Evolutionary conservation across 2,329 filamentous ascomycete genomes (phyloP).

Genomic region (Botryosphaeria dothidea): DNA sequence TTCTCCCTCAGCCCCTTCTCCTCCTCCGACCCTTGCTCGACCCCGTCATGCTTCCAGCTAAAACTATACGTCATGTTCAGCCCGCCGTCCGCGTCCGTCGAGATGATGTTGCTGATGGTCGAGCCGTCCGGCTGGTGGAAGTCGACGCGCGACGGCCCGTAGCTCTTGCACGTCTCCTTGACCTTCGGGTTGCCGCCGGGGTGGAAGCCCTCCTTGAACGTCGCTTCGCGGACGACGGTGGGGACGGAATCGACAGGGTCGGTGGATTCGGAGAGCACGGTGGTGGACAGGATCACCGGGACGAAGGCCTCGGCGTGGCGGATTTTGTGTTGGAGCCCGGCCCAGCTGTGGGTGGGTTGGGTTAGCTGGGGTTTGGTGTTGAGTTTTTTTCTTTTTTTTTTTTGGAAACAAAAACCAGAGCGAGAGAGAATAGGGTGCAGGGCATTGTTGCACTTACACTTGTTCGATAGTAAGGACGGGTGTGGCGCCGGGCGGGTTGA

Average conservation of each 20-base stretch:
- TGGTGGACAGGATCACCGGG: conserved; percentile 42
- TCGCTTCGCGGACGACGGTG: conserved; percentile 37
- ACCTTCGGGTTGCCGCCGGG: conserved; percentile 25
- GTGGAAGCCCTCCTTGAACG: conserved; percentile 46
- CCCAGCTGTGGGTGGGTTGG: conserved; percentile 37
- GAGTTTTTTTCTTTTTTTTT: neutral
- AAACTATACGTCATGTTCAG: conserved; percentile 48
- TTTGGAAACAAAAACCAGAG: too few relatives aligned
- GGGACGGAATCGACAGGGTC: conserved; percentile 23
- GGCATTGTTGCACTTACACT: too few relatives aligned
- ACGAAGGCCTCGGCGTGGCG: conserved; percentile 49
- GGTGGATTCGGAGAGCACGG: conserved; percentile 42
- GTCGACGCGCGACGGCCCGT: conserved; percentile 43
- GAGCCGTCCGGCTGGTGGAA: conserved; percentile 47
- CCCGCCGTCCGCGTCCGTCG: conserved; percentile 35
- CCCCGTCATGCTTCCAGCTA: conserved; percentile 40
- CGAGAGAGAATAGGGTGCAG: too few relatives aligned
- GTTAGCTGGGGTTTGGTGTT: neutral
- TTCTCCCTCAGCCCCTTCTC: conserved; percentile 29
- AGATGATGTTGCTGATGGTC: conserved; percentile 47
- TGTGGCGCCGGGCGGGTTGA: conserved; percentile 44
- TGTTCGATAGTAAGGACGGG: conserved; percentile 40
- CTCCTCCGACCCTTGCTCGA: conserved; percentile 39
- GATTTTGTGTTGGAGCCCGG: conserved; percentile 49
- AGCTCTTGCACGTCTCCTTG: conserved; percentile 37